These are phyloP conservation scores for Coprinopsis strossmayeri DNA, from an alignment of 768 basidiomycete species.

Conservation along the genomic window DNA sequence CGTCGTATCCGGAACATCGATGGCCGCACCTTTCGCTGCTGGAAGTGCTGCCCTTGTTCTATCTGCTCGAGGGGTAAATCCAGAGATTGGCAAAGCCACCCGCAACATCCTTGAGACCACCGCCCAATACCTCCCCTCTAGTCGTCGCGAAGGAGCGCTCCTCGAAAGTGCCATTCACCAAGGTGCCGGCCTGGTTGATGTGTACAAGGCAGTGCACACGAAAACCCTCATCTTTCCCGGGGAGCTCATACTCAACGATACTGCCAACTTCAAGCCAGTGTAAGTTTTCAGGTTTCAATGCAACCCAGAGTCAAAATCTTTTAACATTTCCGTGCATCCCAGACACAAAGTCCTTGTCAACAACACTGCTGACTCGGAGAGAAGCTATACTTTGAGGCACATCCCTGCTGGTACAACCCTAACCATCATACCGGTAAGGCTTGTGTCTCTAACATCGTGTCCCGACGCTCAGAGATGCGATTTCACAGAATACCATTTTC, in stretches of 20 bases:
- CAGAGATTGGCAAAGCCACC: slow-evolving; percentile 20
- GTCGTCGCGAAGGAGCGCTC: slow-evolving; percentile 41
- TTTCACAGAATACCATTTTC: slow-evolving; percentile 15
- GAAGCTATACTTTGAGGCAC: slow-evolving; percentile 44
- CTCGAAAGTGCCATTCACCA: slow-evolving; percentile 47
- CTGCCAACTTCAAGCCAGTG: slow-evolving; percentile 38
- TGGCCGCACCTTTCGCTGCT: slow-evolving; percentile 35
- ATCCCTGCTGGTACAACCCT: slow-evolving; percentile 51
- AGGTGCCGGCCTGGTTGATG: slow-evolving; percentile 52
- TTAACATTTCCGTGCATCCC: neutral
- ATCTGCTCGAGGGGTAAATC: slow-evolving; percentile 26
- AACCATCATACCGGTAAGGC: slow-evolving; percentile 35
- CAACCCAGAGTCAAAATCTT: neutral
- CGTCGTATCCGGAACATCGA: slow-evolving; percentile 34
- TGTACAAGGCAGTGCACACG: slow-evolving; percentile 49
- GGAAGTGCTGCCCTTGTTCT: slow-evolving; percentile 36
- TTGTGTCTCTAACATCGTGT: neutral
- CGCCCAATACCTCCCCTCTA: slow-evolving; percentile 34
- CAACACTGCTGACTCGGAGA: slow-evolving; percentile 34
- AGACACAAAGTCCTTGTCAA: slow-evolving; percentile 41
- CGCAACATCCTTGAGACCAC: slow-evolving; percentile 44
- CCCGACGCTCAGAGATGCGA: neutral
- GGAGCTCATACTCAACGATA: slow-evolving; percentile 59
- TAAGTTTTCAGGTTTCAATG: slow-evolving; percentile 20
- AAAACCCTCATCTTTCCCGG: slow-evolving; percentile 47